Evolutionary conservation across 1,284 basidiomycete genomes (phyloP).

Genomic region (Cryptococcus jaspeensis): DNA sequence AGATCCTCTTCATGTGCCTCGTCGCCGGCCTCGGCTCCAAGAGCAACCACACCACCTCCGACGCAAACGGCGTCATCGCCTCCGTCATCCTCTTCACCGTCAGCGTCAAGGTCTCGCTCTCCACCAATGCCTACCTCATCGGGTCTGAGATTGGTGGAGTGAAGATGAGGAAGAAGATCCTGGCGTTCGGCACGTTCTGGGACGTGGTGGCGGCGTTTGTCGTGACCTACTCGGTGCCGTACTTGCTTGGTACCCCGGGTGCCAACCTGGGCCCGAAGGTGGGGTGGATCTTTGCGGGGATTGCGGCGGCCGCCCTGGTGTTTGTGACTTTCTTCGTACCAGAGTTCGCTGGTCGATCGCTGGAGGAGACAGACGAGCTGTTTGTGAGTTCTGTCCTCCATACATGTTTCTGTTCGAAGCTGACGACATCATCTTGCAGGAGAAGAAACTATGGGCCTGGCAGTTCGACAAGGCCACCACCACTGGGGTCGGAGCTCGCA

Average conservation of each 20-base stretch:
- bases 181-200: slow-evolving; percentile 13
- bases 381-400: too few relatives aligned
- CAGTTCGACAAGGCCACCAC: too few relatives aligned
- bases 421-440: too few relatives aligned
- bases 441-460: too few relatives aligned
- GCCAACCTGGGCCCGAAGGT: slow-evolving; percentile 14
- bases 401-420: too few relatives aligned
- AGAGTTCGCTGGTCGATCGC: slow-evolving; percentile 19
- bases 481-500: too few relatives aligned
- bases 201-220: slow-evolving; percentile 11
- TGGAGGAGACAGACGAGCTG: slow-evolving; percentile 30
- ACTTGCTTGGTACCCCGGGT: slow-evolving; percentile 6
- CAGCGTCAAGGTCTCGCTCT: slow-evolving; percentile 17
- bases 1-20: slow-evolving; percentile 16
- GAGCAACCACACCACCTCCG: too few relatives aligned
- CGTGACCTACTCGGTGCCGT: slow-evolving; percentile 11
- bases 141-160: slow-evolving; percentile 22
- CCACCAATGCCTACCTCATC: slow-evolving; percentile 9
- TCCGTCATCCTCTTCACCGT: slow-evolving; percentile 21
- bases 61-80: slow-evolving; percentile 27
- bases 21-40: slow-evolving; percentile 20
- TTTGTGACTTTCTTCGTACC: slow-evolving; percentile 28
- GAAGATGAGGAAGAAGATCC: slow-evolving; percentile 22
- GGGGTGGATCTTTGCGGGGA: slow-evolving; percentile 15
- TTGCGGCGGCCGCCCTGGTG: slow-evolving; percentile 13